phyloP scores from a whole-genome alignment of 805 yeast genomes.

The Nakazawaea anatomiae region DNA sequence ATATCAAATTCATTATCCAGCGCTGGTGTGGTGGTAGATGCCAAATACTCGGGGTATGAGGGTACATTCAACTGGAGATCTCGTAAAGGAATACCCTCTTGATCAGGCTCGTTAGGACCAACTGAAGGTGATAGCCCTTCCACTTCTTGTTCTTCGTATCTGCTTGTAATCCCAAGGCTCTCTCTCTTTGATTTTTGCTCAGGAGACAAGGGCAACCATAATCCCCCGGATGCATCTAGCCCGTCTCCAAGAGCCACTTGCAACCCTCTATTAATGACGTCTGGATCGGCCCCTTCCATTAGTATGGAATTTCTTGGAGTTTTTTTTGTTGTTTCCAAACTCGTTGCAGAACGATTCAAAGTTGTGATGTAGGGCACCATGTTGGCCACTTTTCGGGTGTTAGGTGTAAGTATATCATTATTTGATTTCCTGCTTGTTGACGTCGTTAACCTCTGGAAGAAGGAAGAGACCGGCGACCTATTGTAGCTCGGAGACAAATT shows the following conservation, averaged over 20 bases:
- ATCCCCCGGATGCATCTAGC: neutral
- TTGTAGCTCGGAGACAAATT: neutral
- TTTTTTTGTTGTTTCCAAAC: neutral
- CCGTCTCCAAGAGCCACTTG: constrained; percentile 4
- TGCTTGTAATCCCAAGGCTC: neutral
- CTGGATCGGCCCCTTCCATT: constrained; percentile 1
- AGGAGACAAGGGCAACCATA: constrained; percentile 8
- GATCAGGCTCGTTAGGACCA: constrained; percentile 5
- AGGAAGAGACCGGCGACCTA: constrained; percentile 1
- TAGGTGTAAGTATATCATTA: neutral
- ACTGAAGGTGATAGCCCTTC: neutral
- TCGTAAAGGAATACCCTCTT: constrained; percentile 9
- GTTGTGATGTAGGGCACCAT: constrained; percentile 6
- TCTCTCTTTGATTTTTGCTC: neutral
- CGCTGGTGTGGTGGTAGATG: constrained; percentile 6
- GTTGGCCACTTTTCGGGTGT: neutral
- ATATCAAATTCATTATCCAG: neutral
- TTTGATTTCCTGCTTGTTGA: neutral
- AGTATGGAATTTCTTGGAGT: neutral
- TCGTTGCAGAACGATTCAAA: neutral
- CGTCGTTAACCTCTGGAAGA: neutral
- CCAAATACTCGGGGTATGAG: constrained; percentile 11
- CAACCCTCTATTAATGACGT: constrained; percentile 6
- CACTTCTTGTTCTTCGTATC: neutral
- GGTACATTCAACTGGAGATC: constrained; percentile 10